Evolutionary conservation across 192 early-diverging fungal genomes (phyloP).

Genomic region (Backusella psychrophila): DNA sequence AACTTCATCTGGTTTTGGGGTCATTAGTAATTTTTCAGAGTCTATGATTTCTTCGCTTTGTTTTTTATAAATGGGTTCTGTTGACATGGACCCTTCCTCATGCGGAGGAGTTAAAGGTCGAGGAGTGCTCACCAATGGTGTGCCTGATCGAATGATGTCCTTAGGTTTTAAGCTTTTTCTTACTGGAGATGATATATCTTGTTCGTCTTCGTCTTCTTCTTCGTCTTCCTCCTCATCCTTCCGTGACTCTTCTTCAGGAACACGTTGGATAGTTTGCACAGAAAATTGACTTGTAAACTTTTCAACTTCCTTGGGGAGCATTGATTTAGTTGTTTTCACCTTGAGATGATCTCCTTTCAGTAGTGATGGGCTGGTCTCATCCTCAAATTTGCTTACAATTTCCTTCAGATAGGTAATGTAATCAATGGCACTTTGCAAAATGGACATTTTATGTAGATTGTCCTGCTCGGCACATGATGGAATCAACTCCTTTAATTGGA

Average conservation of each 20-base stretch:
- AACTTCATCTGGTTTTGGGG: background rate
- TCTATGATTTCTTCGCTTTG: background rate
- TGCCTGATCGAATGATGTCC: conserved; percentile 8
- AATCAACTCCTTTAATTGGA: conserved; percentile 71
- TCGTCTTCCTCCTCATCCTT: background rate
- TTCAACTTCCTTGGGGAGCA: conserved; percentile 34
- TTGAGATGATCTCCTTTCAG: conserved; percentile 18
- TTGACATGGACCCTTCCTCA: background rate
- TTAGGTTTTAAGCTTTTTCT: conserved; percentile 13
- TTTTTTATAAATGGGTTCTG: background rate
- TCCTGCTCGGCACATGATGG: conserved; percentile 66
- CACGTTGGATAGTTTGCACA: background rate
- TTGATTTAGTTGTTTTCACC: conserved; percentile 24
- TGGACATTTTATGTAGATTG: conserved; percentile 67
- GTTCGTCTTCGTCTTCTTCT: background rate
- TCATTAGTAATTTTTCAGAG: background rate
- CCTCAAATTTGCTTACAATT: conserved; percentile 16
- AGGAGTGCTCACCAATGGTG: background rate
- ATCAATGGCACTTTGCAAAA: conserved; percentile 70
- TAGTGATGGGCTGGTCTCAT: background rate
- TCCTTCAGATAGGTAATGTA: conserved; percentile 64
- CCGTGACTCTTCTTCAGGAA: background rate
- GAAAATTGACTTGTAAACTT: conserved; percentile 32
- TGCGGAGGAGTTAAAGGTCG: background rate
- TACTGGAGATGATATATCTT: background rate